phyloP scores from a whole-genome alignment of 2,329 filamentous ascomycete genomes.

The Xylariomycetidae sp. region DNA sequence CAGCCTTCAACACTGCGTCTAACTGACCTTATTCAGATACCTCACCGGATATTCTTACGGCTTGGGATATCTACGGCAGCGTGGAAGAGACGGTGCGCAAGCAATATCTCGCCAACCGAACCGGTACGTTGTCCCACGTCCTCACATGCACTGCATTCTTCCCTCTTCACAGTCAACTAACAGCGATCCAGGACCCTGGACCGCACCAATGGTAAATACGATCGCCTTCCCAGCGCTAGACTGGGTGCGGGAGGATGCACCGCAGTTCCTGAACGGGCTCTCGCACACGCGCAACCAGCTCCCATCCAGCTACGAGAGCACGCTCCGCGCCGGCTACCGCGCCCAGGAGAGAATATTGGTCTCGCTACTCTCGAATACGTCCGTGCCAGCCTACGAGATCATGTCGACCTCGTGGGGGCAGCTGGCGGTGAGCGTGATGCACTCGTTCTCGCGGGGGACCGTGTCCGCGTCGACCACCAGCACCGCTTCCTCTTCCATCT shows the following conservation, averaged over 20 bases:
- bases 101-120: conserved; percentile 20
- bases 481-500: conserved; percentile 30
- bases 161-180: conserved; percentile 8
- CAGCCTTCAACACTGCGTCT: not conserved
- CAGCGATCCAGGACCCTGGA: conserved; percentile 24
- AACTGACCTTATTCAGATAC: conserved; percentile 11
- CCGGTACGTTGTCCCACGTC: conserved; percentile 10
- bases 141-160: not conserved
- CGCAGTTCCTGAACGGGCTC: conserved; percentile 10
- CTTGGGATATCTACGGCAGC: conserved; percentile 19
- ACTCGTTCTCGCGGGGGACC: conserved; percentile 38
- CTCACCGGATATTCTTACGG: conserved; percentile 19
- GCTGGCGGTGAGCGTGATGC: conserved; percentile 29
- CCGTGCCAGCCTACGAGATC: conserved; percentile 21
- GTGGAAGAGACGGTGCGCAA: conserved; percentile 12
- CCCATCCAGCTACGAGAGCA: conserved; percentile 16
- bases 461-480: too few relatives aligned
- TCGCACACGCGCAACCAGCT: conserved; percentile 10
- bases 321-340: conserved; percentile 18
- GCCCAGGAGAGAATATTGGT: conserved; percentile 17
- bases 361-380: conserved; percentile 15
- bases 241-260: conserved; percentile 10
- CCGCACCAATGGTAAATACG: conserved; percentile 23
- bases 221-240: conserved; percentile 21
- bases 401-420: conserved; percentile 27